Conservation (phyloP, 345 rosid species). For the Laguncularia racemosa region DNA sequence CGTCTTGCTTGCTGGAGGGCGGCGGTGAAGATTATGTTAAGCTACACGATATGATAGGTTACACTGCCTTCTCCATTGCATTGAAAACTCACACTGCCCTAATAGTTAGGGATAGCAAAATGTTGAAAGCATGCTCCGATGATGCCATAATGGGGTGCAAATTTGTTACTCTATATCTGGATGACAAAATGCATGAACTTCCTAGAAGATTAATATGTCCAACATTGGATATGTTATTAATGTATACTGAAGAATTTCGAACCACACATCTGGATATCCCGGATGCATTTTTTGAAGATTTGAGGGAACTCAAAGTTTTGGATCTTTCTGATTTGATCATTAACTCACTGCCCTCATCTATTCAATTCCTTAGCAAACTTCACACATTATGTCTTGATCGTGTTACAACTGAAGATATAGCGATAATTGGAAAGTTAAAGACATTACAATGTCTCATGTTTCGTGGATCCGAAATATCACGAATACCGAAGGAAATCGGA, state of each 20-base stretch:
- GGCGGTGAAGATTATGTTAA: neutral
- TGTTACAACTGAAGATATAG: slow-evolving; percentile 2
- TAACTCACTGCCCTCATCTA: slow-evolving; percentile 2
- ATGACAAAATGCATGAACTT: neutral
- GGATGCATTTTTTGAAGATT: slow-evolving; percentile 3
- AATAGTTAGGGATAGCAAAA: neutral
- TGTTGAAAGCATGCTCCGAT: neutral
- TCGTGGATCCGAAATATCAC: neutral
- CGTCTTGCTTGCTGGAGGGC: slow-evolving; percentile 15
- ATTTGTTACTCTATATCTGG: neutral
- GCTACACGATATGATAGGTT: slow-evolving; percentile 19
- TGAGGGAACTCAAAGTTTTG: slow-evolving; percentile 17
- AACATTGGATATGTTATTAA: neutral
- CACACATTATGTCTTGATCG: slow-evolving; percentile 12
- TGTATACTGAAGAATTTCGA: accelerated
- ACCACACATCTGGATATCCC: neutral
- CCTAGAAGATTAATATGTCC: slow-evolving; percentile 10
- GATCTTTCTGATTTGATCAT: neutral
- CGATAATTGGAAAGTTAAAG: slow-evolving; percentile 8
- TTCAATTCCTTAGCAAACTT: slow-evolving; percentile 4
- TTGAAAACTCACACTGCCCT: slow-evolving; percentile 4
- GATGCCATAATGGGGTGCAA: neutral
- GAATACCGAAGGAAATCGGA: slow-evolving; percentile 17
- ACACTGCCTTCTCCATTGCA: slow-evolving; percentile 14
- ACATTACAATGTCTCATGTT: slow-evolving; percentile 15